These are phyloP conservation scores for sorghum (Sorghum bicolor) DNA, from an alignment of 176 grass and related monocot genomes.

Conservation along the genomic window Sorghum_bicolor_NCBIv3 NC_012871.2:9989501-9990000, in stretches of 20 bases:
- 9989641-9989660: neutral
- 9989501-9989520: constrained; percentile 32
- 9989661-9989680: constrained; percentile 48
- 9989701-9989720: constrained; percentile 67
- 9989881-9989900: too few relatives aligned
- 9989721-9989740: constrained; percentile 74
- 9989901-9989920: too few relatives aligned
- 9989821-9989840: too few relatives aligned
- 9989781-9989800: too few relatives aligned
- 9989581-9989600: constrained; percentile 73
- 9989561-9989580: constrained; percentile 82
- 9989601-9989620: constrained; percentile 61
- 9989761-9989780: too few relatives aligned
- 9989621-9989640: constrained; percentile 61
- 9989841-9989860: too few relatives aligned
- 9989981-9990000: too few relatives aligned
- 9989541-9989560: constrained; percentile 67
- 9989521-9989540: constrained; percentile 31
- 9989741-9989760: neutral
- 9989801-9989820: too few relatives aligned
- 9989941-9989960: too few relatives aligned
- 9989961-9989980: too few relatives aligned
- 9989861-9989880: too few relatives aligned
- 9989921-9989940: too few relatives aligned
- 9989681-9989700: constrained; percentile 51